Base-by-base conservation (phyloP, 139 green algal species). In the Chlamydomonas sphaeroides region DNA sequence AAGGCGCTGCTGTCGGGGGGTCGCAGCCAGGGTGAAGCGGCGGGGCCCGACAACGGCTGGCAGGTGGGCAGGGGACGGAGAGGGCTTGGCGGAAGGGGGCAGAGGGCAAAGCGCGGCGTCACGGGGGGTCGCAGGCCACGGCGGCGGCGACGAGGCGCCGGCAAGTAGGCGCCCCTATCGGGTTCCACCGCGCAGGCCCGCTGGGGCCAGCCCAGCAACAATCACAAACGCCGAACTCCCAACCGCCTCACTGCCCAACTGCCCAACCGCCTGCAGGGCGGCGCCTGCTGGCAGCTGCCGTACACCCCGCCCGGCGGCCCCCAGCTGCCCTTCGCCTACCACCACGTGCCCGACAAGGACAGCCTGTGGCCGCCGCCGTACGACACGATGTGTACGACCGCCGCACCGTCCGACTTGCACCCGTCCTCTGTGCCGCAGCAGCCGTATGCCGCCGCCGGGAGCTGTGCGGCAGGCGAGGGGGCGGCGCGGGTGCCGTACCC, bases 1-100 rank as follows among this genome's bases (percentile, higher is more conserved):
- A 82, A 82, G 75, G 10, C 75, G 62, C 75, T 82, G 61, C 41
- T 82, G 39, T n/a, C n/a, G n/a, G n/a, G n/a, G 59, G 39, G 59
- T 28, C 49, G 15, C 39, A 15, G 26, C 5, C 20, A 17, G 74
- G 20, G 17, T 14, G 8, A n/a, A n/a, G 20, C 11, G 26, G 59
- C n/a, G 53, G 14, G 2, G 23, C 23, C 38, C 38, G 56, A 11
- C n/a, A 28, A 26, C n/a, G 74, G 67, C 17, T 80, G 74, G 74
- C 74, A 70, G 74, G 74, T 80, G 74, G 18, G 59, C 30, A 61
- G 11, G 59, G 28, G 59, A 26, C 6, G 59, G 5, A 18, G 59
- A 15, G 59, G 28, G 26, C 28, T 18, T 15, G 10, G 59, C 5
- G 26, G 30, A 18, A 38, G 28, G 57, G 14, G 45, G 10, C 45